Evolutionary conservation across 2,329 filamentous ascomycete genomes (phyloP).

Genomic region (Fusarium illudens): DNA sequence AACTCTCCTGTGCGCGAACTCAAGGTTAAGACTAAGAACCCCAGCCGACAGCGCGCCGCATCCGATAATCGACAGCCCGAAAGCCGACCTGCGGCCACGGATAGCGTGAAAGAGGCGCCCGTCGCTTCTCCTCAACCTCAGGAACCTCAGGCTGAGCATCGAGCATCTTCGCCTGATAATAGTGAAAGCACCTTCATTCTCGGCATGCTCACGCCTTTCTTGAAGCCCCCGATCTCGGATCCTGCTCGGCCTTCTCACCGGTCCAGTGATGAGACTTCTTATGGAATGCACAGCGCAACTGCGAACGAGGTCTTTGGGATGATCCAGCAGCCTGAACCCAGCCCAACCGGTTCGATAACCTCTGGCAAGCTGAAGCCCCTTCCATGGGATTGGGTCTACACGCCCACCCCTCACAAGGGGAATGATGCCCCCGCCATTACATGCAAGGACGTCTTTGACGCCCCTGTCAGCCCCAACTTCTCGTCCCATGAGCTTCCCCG

Average conservation of each 20-base stretch:
- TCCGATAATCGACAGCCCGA: conserved; percentile 18
- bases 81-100: conserved; percentile 3
- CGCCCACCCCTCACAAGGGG: conserved; percentile 44
- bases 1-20: conserved; percentile 18
- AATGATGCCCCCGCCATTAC: conserved; percentile 31
- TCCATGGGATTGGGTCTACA: conserved; percentile 62
- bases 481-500: conserved; percentile 31
- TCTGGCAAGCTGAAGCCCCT: conserved; percentile 50
- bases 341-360: conserved; percentile 42
- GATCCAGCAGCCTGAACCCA: conserved; percentile 45
- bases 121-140: conserved; percentile 2
- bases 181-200: conserved; percentile 52
- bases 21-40: conserved; percentile 12
- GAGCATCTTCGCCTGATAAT: conserved; percentile 38
- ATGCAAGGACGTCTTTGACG: conserved; percentile 42
- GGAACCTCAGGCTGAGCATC: conserved; percentile 10
- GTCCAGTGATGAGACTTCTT: conserved; percentile 55
- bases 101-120: conserved; percentile 6
- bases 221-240: conserved; percentile 56
- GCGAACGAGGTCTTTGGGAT: conserved; percentile 61
- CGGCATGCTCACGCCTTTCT: conserved; percentile 59
- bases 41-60: conserved; percentile 16
- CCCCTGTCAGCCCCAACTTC: conserved; percentile 35
- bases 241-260: conserved; percentile 43
- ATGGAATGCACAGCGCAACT: conserved; percentile 63